phyloP scores from a whole-genome alignment of 2,329 filamentous ascomycete species.

The Verticillium albo-atrum region DNA sequence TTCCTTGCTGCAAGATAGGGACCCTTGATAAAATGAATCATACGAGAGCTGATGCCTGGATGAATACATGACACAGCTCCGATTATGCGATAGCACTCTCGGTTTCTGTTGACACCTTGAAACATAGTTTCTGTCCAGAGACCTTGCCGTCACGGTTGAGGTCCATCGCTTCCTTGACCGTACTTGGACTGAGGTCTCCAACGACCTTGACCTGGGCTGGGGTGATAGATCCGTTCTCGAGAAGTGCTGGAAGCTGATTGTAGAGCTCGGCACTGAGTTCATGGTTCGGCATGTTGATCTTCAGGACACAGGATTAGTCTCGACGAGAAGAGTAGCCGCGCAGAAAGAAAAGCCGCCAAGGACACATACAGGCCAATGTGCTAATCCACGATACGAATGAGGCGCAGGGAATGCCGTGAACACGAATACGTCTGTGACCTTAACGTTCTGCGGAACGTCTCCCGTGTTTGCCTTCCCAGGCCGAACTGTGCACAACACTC shows the following conservation, averaged over 20 bases:
- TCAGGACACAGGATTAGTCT: no score
- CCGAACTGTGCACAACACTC: background rate
- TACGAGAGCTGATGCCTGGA: no score
- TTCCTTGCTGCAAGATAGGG: no score
- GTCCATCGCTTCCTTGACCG: background rate
- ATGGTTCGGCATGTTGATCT: background rate
- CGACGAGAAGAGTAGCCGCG: no score
- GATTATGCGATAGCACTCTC: no score
- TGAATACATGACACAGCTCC: no score
- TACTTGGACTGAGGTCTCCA: background rate
- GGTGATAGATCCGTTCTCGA: background rate
- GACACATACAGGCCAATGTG: background rate
- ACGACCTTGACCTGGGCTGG: background rate
- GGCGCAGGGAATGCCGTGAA: background rate
- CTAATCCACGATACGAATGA: background rate
- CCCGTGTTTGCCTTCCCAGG: background rate
- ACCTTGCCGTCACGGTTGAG: background rate
- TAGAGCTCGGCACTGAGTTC: background rate
- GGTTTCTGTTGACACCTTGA: no score
- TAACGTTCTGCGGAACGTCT: background rate
- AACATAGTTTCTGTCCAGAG: background rate
- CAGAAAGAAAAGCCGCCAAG: no score
- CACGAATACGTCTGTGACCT: background rate
- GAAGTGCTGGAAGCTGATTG: background rate
- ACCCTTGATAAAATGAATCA: background rate